These are phyloP conservation scores for Cytospora chrysosperma DNA, from an alignment of 2,329 filamentous ascomycete species.

Conservation along the genomic window DNA sequence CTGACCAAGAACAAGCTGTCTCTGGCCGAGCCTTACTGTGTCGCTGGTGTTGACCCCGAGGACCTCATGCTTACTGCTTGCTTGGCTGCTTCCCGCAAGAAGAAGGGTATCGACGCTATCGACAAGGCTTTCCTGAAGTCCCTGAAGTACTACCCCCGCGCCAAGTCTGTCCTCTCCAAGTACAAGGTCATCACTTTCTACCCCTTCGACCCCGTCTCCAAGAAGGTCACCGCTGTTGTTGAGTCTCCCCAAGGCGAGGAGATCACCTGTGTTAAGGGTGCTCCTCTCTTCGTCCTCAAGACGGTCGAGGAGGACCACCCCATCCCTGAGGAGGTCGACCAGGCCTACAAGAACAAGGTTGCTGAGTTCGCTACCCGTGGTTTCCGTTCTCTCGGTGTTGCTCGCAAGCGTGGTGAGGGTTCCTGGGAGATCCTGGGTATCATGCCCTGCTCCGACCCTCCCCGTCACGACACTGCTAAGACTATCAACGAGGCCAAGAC, in stretches of 20 bases:
- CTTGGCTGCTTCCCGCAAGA: conserved; percentile 86
- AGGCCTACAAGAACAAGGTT: conserved; percentile 89
- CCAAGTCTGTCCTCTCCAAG: conserved; percentile 76
- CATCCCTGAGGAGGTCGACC: conserved; percentile 73
- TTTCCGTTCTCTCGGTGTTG: conserved; percentile 91
- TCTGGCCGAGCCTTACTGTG: conserved; percentile 79
- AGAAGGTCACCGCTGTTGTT: conserved; percentile 85
- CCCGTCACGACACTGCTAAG: conserved; percentile 84
- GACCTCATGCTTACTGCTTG: conserved; percentile 92
- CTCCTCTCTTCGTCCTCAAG: conserved; percentile 82
- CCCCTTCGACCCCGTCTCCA: conserved; percentile 90
- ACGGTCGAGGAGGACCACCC: conserved; percentile 83
- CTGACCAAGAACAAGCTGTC: conserved; percentile 94
- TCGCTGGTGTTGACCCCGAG: conserved; percentile 77
- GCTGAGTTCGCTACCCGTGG: conserved; percentile 89
- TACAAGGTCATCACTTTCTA: conserved; percentile 83
- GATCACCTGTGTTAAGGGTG: conserved; percentile 88
- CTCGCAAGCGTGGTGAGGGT: conserved; percentile 79
- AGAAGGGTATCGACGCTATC: conserved; percentile 93
- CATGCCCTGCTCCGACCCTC: conserved; percentile 91
- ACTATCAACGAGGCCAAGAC: conserved; percentile 88
- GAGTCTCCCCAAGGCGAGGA: conserved; percentile 79
- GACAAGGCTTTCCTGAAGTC: conserved; percentile 93
- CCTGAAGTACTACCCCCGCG: conserved; percentile 76
- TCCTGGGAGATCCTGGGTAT: conserved; percentile 92